Conservation (phyloP, 2,329 filamentous ascomycete species). For the Cytospora mali region DNA sequence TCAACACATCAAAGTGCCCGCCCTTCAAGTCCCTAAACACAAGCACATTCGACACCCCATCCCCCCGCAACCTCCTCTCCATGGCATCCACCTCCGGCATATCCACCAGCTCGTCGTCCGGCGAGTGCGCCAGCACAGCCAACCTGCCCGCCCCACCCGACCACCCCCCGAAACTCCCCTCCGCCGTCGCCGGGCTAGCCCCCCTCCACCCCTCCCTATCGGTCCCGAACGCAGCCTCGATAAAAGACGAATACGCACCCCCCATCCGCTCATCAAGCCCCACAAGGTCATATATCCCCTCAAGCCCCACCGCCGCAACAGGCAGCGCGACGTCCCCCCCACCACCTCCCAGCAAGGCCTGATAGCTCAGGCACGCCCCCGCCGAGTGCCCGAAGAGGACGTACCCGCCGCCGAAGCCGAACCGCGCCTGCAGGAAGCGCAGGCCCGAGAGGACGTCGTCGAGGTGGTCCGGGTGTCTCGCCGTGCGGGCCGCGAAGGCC, state of each 20-base stretch:
- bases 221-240: conserved; percentile 62
- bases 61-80: conserved; percentile 47
- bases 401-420: conserved; percentile 42
- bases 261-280: conserved; percentile 51
- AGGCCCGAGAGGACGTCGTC: conserved; percentile 58
- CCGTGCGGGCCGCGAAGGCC: conserved; percentile 42
- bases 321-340: conserved; percentile 43
- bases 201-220: conserved; percentile 53
- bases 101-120: conserved; percentile 54
- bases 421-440: conserved; percentile 46
- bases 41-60: conserved; percentile 41
- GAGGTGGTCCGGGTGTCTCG: conserved; percentile 63
- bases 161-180: conserved; percentile 45
- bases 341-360: conserved; percentile 52
- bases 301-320: conserved; percentile 59
- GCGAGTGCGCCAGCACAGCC: conserved; percentile 48
- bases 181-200: conserved; percentile 56
- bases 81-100: conserved; percentile 62
- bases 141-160: conserved; percentile 37
- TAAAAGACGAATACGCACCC: conserved; percentile 58
- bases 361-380: conserved; percentile 65
- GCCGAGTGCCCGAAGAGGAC: conserved; percentile 65
- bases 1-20: conserved; percentile 66
- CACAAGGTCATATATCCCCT: conserved; percentile 68
- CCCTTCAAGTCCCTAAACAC: conserved; percentile 54